Base-by-base conservation (phyloP, 2,329 filamentous ascomycete genomes). In the Colletotrichum gloeosporioides region DNA sequence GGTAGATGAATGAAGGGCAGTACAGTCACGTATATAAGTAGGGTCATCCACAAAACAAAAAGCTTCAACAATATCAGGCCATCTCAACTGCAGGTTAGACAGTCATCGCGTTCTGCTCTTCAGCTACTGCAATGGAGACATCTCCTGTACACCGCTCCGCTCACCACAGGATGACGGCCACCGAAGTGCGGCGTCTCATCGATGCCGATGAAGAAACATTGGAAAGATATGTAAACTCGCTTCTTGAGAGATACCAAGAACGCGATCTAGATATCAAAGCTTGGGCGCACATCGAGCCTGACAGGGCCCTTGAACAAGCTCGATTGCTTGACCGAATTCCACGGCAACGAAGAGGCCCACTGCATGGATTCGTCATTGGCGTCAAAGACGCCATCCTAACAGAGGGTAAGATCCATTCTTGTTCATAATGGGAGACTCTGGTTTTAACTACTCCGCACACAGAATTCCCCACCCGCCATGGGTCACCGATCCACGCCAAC, bases 301-400 rank as follows among this genome's bases (percentile, higher is more conserved):
- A 85, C 1, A 80, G 84, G 25, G 86, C 91, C 4, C 82, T 92
- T 5, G 78, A 83, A n/a, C 86, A 89, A 76, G 91, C 91, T 1
- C 83, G 82, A 59, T 80, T 81, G 13, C 85, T 92, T 0, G 91
- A 92, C 79, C 77, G 82, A 44, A 77, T 92, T 2, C 88, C 90
- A 0, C 65, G 78, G 0, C 83, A 85, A 3, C 77, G 89, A 69
- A 83, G 91, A 70, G 90, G 91, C 0, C 89, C 88, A 0, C 81
- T 93, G 0, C 90, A 92, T 79, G 91, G 91, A 1, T 80, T 92
- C 13, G 86, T 89, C 1, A 82, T 93, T 29, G 91, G 85, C 2
- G 85, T 92, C 18, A 92, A 92, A 79, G 91, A 93, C 84, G 86
- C 92, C 3, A 90, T 92, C 75, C 86, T 86, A 78, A 92, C 88